These are phyloP conservation scores for Clitopilus passeckerianus DNA, from an alignment of 768 basidiomycete genomes.

Conservation along the genomic window DNA sequence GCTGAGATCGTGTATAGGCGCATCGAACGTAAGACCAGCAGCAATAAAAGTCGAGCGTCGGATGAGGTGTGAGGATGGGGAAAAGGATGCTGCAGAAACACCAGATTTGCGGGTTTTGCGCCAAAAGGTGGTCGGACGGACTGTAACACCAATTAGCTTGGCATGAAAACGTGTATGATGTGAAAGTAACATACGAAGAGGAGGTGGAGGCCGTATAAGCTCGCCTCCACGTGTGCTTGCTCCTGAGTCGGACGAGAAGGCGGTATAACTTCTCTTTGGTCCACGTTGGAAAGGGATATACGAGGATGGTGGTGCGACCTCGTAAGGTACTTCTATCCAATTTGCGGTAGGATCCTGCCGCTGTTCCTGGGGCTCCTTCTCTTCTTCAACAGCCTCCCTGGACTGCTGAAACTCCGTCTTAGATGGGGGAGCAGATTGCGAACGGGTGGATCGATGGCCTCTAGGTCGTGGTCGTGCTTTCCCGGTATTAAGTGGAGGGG, in stretches of 20 bases:
- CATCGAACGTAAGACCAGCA: conserved; percentile 65
- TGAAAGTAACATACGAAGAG: conserved; percentile 46
- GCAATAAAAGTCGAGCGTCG: conserved; percentile 78
- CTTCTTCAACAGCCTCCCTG: not conserved
- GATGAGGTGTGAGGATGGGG: conserved; percentile 67
- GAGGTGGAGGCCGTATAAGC: conserved; percentile 56
- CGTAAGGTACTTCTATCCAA: conserved; percentile 5
- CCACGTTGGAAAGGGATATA: conserved; percentile 6
- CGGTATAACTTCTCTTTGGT: conserved; percentile 23
- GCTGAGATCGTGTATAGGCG: conserved; percentile 55
- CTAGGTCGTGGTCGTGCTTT: conserved; percentile 21
- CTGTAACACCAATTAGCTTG: conserved; percentile 24
- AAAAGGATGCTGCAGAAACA: conserved; percentile 65
- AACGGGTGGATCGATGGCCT: conserved; percentile 38
- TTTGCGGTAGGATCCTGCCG: not conserved
- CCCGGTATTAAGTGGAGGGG: conserved; percentile 46
- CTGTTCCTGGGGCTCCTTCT: not conserved
- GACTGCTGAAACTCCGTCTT: conserved; percentile 13
- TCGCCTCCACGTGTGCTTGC: conserved; percentile 35
- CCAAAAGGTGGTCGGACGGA: conserved; percentile 84
- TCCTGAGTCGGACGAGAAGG: conserved; percentile 15
- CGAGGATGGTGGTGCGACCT: conserved; percentile 10
- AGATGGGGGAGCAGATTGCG: conserved; percentile 43
- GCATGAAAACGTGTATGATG: not conserved
- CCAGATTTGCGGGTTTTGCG: conserved; percentile 68